Base-by-base conservation (phyloP, 306 rosid species). In the Sicyos baderoa region DNA sequence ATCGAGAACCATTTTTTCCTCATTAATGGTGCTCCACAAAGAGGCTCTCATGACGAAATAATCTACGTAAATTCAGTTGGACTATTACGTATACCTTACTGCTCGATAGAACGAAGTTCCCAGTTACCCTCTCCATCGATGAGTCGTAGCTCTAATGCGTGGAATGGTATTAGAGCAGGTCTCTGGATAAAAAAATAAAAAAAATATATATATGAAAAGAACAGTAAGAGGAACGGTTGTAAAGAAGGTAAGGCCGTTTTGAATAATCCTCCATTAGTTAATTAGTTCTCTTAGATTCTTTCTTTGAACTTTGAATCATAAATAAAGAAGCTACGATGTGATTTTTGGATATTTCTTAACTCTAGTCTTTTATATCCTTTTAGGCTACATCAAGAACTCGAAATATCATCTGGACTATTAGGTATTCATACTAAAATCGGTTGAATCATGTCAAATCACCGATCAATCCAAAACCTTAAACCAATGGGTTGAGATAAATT, bases 91-190 rank as follows among this genome's bases (percentile, higher is more conserved):
- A 47, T 48, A 47, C 54, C 68, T 60, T 64, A 74, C 73, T 83
- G 86, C 83, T 85, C 84, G 80, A 93, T 93, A 51, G 62, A 71
- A 50, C 97, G 90, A 71, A 90, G 93, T 73, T 90, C 90, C 99
- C 99, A 93, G 76, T 90, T 93, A 52, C 99, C 99, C 86, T 93
- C 99, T 1, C 99, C 99, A 52, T 93, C 99, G 25, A 93, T 85
- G 65, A 93, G 86, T 77, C 97, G 96, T 57, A 93, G 74, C 71
- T 93, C 99, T 82, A 70, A 14, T 15, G 90, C 81, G 75, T 93
- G 99, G 81, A 72, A 93, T 27, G 96, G 99, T 78, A 93, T 90
- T 75, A 93, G 73, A 74, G 99, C 99, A 74, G 99, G 99, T 57
- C 99, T 90, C 99, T 93, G 86, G 42, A n/a, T n/a, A n/a, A n/a